These are phyloP conservation scores for Apiotrichum domesticum DNA, from an alignment of 1,284 basidiomycete species.

Conservation along the genomic window DNA sequence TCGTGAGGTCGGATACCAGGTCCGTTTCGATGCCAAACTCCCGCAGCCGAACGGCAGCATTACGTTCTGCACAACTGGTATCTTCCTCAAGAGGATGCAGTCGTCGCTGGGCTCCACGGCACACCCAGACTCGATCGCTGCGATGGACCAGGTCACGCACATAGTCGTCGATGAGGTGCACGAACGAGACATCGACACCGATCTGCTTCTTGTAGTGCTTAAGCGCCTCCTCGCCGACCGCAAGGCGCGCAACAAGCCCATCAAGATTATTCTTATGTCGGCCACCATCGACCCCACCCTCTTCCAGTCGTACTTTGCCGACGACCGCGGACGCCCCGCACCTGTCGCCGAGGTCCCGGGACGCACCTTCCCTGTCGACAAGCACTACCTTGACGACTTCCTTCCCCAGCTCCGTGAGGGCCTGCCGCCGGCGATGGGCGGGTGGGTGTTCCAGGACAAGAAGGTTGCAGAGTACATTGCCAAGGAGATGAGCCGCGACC, in stretches of 20 bases:
- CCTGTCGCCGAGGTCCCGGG: slow-evolving; percentile 83
- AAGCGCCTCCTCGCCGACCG: slow-evolving; percentile 78
- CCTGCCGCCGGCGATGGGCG: slow-evolving; percentile 42
- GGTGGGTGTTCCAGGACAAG: slow-evolving; percentile 67
- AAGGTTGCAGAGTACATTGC: slow-evolving; percentile 70
- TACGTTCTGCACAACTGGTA: slow-evolving; percentile 90
- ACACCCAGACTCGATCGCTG: slow-evolving; percentile 35
- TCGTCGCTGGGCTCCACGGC: slow-evolving; percentile 56
- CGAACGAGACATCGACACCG: slow-evolving; percentile 91
- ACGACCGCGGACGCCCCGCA: slow-evolving; percentile 56
- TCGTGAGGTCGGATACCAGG: slow-evolving; percentile 76
- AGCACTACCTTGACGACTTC: slow-evolving; percentile 77
- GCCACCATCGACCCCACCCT: slow-evolving; percentile 87
- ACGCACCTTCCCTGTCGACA: slow-evolving; percentile 80
- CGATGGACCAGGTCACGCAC: slow-evolving; percentile 79
- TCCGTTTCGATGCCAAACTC: slow-evolving; percentile 78
- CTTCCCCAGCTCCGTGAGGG: slow-evolving; percentile 52
- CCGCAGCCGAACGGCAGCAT: slow-evolving; percentile 76
- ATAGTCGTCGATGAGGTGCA: slow-evolving; percentile 95
- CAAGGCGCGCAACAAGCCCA: slow-evolving; percentile 62
- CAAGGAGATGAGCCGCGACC: slow-evolving; percentile 58
- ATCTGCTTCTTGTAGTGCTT: slow-evolving; percentile 82
- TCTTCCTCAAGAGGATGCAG: slow-evolving; percentile 85
- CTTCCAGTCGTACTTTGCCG: slow-evolving; percentile 83
- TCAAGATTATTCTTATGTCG: slow-evolving; percentile 92